Evolutionary conservation across 768 basidiomycete genomes (phyloP).

Genomic region (Imleria badia): DNA sequence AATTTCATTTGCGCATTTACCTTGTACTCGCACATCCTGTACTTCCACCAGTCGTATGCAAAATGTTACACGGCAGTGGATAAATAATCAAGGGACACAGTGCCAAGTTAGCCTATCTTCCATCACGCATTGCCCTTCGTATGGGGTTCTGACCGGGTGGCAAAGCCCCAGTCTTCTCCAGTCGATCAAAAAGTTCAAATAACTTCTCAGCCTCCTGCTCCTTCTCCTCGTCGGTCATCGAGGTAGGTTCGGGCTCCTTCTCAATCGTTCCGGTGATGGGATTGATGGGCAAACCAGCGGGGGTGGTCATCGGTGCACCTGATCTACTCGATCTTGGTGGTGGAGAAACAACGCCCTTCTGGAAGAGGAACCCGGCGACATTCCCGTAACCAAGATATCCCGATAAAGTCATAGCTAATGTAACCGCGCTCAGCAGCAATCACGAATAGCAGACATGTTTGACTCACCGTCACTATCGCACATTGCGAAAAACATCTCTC

Average conservation of each 20-base stretch:
- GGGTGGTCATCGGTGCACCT: conserved; percentile 33
- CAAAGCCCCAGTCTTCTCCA: conserved; percentile 75
- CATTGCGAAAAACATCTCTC: conserved; percentile 84
- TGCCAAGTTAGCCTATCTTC: conserved; percentile 7
- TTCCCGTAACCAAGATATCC: conserved; percentile 91
- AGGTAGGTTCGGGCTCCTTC: conserved; percentile 36
- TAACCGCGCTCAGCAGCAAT: neutral
- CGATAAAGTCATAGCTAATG: conserved; percentile 65
- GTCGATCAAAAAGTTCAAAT: conserved; percentile 86
- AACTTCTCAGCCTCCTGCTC: conserved; percentile 90
- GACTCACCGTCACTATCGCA: conserved; percentile 71
- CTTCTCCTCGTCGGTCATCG: conserved; percentile 96
- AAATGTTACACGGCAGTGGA: neutral
- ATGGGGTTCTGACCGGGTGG: conserved; percentile 68
- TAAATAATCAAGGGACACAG: neutral
- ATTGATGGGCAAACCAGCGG: conserved; percentile 55
- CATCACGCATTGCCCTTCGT: conserved; percentile 57
- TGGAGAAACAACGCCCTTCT: conserved; percentile 77
- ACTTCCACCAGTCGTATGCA: neutral
- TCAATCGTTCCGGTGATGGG: conserved; percentile 83
- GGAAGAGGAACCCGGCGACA: conserved; percentile 91
- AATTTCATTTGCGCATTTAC: neutral
- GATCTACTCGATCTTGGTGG: conserved; percentile 41
- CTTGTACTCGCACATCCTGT: neutral
- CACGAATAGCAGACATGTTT: neutral